Conservation (phyloP, 2,329 filamentous ascomycete genomes). For the Arthrobotrys iridis region DNA sequence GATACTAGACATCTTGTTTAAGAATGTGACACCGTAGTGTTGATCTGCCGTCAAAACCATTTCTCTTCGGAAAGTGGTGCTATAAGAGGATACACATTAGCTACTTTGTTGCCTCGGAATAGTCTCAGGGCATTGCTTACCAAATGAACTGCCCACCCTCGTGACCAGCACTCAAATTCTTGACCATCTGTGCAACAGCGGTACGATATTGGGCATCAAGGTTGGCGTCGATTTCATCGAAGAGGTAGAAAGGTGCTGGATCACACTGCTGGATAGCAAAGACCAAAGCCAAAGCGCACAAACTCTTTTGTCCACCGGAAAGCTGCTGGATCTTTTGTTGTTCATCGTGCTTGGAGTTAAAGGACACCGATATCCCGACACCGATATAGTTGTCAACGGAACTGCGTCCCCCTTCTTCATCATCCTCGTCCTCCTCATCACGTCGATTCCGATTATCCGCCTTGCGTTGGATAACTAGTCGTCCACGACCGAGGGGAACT, state of each 20-base stretch:
- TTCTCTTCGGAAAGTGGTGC: conserved; percentile 97
- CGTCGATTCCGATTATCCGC: conserved; percentile 71
- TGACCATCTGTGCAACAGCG: conserved; percentile 87
- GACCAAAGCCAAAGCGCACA: conserved; percentile 88
- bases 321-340: conserved; percentile 98
- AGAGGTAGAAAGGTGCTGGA: conserved; percentile 97
- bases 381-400: conserved; percentile 92
- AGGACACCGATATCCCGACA: conserved; percentile 95
- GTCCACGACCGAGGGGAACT: conserved; percentile 90
- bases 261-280: conserved; percentile 99
- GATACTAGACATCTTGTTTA: conserved; percentile 92
- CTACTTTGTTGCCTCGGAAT: not conserved
- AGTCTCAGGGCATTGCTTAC: conserved; percentile 21
- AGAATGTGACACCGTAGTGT: conserved; percentile 95
- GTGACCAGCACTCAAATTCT: conserved; percentile 70
- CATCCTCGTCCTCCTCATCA: conserved; percentile 72
- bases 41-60: conserved; percentile 96
- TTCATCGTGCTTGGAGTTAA: conserved; percentile 98
- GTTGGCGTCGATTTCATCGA: conserved; percentile 98
- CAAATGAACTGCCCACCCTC: conserved; percentile 80
- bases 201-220: conserved; percentile 95
- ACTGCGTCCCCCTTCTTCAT: conserved; percentile 66
- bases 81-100: conserved; percentile 61
- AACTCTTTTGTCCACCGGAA: conserved; percentile 96
- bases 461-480: conserved; percentile 90